These are phyloP conservation scores for Cryptosporidium ubiquitum DNA, from an alignment of 169 alveolate species.

Conservation along the genomic window DNA sequence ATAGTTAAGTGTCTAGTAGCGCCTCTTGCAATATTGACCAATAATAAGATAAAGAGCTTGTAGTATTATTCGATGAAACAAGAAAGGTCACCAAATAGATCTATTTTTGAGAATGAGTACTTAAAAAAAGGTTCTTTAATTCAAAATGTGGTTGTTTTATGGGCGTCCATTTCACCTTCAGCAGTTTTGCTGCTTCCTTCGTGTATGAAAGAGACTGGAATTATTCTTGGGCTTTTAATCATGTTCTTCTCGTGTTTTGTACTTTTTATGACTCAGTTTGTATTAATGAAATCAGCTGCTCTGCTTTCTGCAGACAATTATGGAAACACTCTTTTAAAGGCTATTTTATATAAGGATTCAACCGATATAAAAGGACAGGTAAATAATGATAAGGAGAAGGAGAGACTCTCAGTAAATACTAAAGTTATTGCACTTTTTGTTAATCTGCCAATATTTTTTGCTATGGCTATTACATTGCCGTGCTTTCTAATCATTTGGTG, in stretches of 20 bases:
- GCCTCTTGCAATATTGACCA: conserved; percentile 37
- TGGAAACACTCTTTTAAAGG: conserved; percentile 56
- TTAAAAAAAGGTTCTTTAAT: conserved; percentile 62
- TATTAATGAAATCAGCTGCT: conserved; percentile 50
- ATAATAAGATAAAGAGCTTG: neutral
- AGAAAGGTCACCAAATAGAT: conserved; percentile 14
- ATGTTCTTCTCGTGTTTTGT: conserved; percentile 48
- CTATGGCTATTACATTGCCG: conserved; percentile 60
- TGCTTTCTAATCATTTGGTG: conserved; percentile 71
- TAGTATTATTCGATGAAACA: conserved; percentile 32
- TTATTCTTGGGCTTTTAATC: conserved; percentile 34
- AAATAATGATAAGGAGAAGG: neutral
- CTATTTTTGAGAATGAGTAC: conserved; percentile 8
- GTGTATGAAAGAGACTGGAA: conserved; percentile 73
- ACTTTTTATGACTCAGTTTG: conserved; percentile 57
- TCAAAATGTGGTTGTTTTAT: conserved; percentile 64
- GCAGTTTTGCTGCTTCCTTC: conserved; percentile 67
- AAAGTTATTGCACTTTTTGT: conserved; percentile 42
- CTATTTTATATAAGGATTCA: neutral
- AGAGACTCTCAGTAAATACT: neutral
- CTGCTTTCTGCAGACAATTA: conserved; percentile 46
- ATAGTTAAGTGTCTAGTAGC: conserved; percentile 31
- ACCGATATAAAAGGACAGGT: conserved; percentile 3
- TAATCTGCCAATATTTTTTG: conserved; percentile 65
- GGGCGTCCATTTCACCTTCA: conserved; percentile 75